Evolutionary conservation across 2,329 filamentous ascomycete genomes (phyloP).

Genomic region (Immersiporthe knoxdaviesiana): DNA sequence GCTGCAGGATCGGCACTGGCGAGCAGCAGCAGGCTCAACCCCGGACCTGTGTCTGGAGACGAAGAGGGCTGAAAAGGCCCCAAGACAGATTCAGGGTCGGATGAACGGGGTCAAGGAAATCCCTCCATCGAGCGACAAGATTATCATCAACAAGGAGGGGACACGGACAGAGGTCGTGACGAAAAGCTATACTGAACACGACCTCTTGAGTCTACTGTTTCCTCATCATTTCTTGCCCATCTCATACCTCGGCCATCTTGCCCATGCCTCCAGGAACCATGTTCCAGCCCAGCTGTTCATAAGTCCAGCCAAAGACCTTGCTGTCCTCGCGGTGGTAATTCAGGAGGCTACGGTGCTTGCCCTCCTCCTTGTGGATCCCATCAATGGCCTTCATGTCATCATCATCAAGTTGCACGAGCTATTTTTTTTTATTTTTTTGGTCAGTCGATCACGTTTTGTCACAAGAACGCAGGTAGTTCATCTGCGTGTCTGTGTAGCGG

Average conservation of each 20-base stretch:
- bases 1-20: background rate
- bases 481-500: background rate
- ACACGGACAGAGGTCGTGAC: background rate
- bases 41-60: background rate
- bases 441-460: background rate
- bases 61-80: no score
- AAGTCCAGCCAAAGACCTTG: conserved; percentile 24
- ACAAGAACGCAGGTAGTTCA: background rate
- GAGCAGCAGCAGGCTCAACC: background rate
- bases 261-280: conserved; percentile 4
- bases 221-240: background rate
- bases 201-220: background rate
- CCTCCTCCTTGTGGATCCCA: conserved; percentile 22
- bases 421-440: accelerated
- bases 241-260: conserved; percentile 2
- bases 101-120: background rate
- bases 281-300: conserved; percentile 27
- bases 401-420: conserved; percentile 25
- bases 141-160: background rate
- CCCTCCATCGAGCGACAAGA: background rate
- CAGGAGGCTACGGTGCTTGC: conserved; percentile 25
- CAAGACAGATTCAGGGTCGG: background rate
- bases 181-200: background rate
- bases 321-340: conserved; percentile 17
- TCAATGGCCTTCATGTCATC: conserved; percentile 21